Base-by-base conservation (phyloP, 192 early-diverging fungal species). In the Chytriomyces sp. region DNA sequence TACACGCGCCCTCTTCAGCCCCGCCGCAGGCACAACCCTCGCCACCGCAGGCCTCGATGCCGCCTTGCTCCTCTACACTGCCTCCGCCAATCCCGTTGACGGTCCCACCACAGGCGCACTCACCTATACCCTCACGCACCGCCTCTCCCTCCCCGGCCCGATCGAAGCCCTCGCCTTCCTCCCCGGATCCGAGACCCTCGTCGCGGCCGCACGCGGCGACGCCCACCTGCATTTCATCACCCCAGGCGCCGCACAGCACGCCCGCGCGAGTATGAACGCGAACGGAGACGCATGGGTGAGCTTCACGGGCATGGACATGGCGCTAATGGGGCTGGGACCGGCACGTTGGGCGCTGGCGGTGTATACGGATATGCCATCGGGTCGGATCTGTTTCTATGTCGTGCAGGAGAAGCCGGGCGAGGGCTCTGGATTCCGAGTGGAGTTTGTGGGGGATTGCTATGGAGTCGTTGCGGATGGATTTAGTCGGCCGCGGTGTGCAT, bases 231-330 rank as follows among this genome's bases (percentile, higher is more conserved):
- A 91, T 65, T 89, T 88, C 63, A 78, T 94, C 61, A 74, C 84
- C 31, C 70, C 91, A 19, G 77, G 59, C 54, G 70, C 70, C 39
- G 56, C 22, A 40, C 25, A 34, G 0, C 14, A 52, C 22, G n/a
- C 44, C 7, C 41, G 31, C 5, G 73, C 71, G 32, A 93, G 92
- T 61, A 89, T 94, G 88, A 94, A 94, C 70, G 60, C 75, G 36
- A 92, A 91, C 75, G 88, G 87, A 26, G 93, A 94, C 69, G 82
- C 90, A 54, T 93, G 91, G 91, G 84, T 94, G 12, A 92, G 91
- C 0, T 94, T 93, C 75, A 91, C 91, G 7, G 84, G 92, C 1
- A 88, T 91, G 88, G 82, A 86, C 53, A 73, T 93, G 17, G 44
- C 12, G 22, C 14, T 12, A 19, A 33, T 68, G 0, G 8, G 6